These are phyloP conservation scores for Boletus eberwhitei DNA, from an alignment of 768 basidiomycete genomes.

Conservation along the genomic window DNA sequence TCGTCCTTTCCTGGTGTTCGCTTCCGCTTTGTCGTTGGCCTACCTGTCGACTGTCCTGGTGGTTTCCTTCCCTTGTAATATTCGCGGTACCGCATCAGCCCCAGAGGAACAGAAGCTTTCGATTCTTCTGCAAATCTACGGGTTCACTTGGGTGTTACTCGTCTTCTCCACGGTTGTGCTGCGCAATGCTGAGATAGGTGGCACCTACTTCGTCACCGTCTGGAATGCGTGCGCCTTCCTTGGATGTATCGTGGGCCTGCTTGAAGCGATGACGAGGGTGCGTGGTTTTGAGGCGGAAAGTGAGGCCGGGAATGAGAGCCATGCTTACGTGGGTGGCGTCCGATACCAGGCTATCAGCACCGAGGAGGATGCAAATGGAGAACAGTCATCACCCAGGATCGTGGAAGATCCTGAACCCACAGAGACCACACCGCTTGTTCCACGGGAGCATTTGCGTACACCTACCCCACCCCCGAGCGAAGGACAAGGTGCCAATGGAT, in stretches of 20 bases:
- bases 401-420: constrained; percentile 43
- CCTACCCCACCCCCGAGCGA: constrained; percentile 2
- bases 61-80: constrained; percentile 35
- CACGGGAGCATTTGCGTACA: constrained; percentile 23
- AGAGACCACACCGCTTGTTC: constrained; percentile 57
- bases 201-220: constrained; percentile 53
- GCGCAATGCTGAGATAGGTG: constrained; percentile 42
- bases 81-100: constrained; percentile 19
- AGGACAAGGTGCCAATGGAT: constrained; percentile 29
- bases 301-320: background rate
- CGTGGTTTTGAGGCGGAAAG: constrained; percentile 8
- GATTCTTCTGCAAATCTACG: constrained; percentile 51
- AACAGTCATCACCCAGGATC: constrained; percentile 16
- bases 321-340: constrained; percentile 13
- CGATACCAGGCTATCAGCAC: constrained; percentile 27
- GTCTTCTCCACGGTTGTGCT: constrained; percentile 47
- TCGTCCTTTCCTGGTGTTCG: constrained; percentile 47
- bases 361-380: constrained; percentile 17
- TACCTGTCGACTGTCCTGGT: constrained; percentile 47
- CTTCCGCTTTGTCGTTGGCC: constrained; percentile 46
- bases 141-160: constrained; percentile 58
- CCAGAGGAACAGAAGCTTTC: constrained; percentile 48
- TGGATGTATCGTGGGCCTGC: constrained; percentile 36
- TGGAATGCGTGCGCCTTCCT: constrained; percentile 50
- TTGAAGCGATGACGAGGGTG: constrained; percentile 33